These are phyloP conservation scores for Zygosaccharomyces bisporus DNA, from an alignment of 805 yeast genomes.

Conservation along the genomic window DNA sequence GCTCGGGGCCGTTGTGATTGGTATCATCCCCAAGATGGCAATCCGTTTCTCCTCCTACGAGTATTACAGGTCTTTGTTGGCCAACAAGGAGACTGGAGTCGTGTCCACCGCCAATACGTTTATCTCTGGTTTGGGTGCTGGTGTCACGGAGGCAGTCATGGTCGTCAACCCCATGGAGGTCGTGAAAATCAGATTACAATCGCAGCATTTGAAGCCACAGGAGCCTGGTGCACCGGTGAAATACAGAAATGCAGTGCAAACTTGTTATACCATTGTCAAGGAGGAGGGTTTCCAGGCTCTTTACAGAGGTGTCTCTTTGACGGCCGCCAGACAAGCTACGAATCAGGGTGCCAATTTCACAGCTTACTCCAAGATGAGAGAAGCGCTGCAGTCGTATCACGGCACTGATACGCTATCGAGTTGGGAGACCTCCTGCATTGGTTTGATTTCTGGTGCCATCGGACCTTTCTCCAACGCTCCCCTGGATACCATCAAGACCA, in stretches of 20 bases:
- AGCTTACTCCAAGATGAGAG: slow-evolving; percentile 82
- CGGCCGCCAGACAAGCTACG: slow-evolving; percentile 97
- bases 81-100: slow-evolving; percentile 54
- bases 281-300: slow-evolving; percentile 90
- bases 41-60: slow-evolving; percentile 94
- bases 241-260: slow-evolving; percentile 91
- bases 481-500: slow-evolving; percentile 91
- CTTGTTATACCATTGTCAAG: slow-evolving; percentile 72
- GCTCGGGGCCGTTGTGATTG: slow-evolving; percentile 93
- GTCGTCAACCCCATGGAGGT: slow-evolving; percentile 98
- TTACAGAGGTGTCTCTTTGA: slow-evolving; percentile 90
- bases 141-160: slow-evolving; percentile 89
- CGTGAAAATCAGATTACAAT: slow-evolving; percentile 92
- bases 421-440: slow-evolving; percentile 91
- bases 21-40: slow-evolving; percentile 98
- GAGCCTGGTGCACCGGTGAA: slow-evolving; percentile 55
- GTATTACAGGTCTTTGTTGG: slow-evolving; percentile 68
- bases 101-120: slow-evolving; percentile 75
- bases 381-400: slow-evolving; percentile 60
- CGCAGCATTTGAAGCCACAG: slow-evolving; percentile 62
- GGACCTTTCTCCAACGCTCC: slow-evolving; percentile 99
- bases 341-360: slow-evolving; percentile 99
- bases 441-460: slow-evolving; percentile 90
- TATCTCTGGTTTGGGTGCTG: slow-evolving; percentile 94
- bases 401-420: slow-evolving; percentile 63